Conservation (phyloP, 805 yeast genomes). For the Candida anglica region DNA sequence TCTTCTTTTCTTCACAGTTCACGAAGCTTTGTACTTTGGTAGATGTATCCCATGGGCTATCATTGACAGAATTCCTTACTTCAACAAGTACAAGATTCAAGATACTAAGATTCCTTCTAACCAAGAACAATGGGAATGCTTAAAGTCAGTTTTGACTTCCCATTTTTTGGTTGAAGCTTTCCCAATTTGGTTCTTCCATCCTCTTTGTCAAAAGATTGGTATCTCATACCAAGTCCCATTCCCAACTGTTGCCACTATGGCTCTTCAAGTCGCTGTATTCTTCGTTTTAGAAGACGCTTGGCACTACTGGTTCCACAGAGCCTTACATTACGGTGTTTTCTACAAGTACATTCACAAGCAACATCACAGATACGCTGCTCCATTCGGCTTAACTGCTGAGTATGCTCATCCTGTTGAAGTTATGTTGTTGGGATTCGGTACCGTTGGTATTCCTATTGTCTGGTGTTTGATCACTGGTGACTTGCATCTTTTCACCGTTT, state of each 20-base stretch:
- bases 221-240: conserved; percentile 51
- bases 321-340: conserved; percentile 53
- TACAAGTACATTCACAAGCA: conserved; percentile 57
- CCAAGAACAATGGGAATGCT: conserved; percentile 60
- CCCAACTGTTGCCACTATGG: conserved; percentile 41
- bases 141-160: conserved; percentile 52
- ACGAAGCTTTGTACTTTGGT: conserved; percentile 55
- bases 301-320: conserved; percentile 60
- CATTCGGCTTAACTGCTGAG: conserved; percentile 59
- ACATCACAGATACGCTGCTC: conserved; percentile 60
- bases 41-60: conserved; percentile 58
- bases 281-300: conserved; percentile 54
- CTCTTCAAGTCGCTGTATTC: conserved; percentile 43
- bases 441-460: conserved; percentile 57
- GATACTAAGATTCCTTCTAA: conserved; percentile 48
- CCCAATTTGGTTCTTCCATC: conserved; percentile 63
- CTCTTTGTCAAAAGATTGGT: conserved; percentile 46
- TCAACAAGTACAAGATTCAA: conserved; percentile 52
- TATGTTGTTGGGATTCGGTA: conserved; percentile 53
- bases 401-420: conserved; percentile 61
- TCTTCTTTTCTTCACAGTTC: conserved; percentile 48
- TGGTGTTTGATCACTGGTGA: conserved; percentile 45
- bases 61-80: conserved; percentile 49
- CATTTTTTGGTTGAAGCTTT: conserved; percentile 57
- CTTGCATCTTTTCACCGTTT: conserved; percentile 52